These are phyloP conservation scores for Amphirosellinia nigrospora DNA, from an alignment of 495 filamentous ascomycete genomes.

Conservation along the genomic window DNA sequence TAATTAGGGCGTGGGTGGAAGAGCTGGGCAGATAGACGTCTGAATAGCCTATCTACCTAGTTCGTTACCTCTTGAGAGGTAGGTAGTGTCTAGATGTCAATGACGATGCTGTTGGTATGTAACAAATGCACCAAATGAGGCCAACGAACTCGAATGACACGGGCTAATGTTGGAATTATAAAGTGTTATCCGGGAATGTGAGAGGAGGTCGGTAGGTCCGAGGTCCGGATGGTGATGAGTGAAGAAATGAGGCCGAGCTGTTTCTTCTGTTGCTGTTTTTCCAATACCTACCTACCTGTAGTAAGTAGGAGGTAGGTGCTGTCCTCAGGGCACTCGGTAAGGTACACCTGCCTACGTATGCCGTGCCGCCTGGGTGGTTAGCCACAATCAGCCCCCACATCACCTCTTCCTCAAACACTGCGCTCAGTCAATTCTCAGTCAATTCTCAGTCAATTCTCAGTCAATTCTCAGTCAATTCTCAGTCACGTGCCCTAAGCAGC, in stretches of 20 bases:
- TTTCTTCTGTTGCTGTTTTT: not conserved
- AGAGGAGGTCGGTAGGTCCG: not conserved
- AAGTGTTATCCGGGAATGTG: not conserved
- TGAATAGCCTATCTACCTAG: not conserved
- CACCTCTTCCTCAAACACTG: no score
- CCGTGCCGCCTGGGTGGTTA: not conserved
- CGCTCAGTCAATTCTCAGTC: not conserved
- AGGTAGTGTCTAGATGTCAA: not conserved
- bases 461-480: not conserved
- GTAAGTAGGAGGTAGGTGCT: not conserved
- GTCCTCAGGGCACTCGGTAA: not conserved
- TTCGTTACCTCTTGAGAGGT: not conserved
- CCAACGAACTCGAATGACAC: conserved; percentile 4
- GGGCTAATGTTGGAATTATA: not conserved
- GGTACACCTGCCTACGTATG: not conserved
- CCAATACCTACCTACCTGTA: not conserved
- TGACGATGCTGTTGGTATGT: conserved; percentile 7
- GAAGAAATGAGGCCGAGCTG: not conserved
- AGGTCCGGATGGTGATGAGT: not conserved
- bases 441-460: not conserved
- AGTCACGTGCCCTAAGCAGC: not conserved
- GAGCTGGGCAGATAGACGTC: conserved; percentile 3
- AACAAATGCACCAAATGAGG: not conserved
- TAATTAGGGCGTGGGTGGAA: not conserved
- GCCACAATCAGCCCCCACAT: not conserved